These are phyloP conservation scores for Trametopsis cervina DNA, from an alignment of 768 basidiomycete species.

Conservation along the genomic window DNA sequence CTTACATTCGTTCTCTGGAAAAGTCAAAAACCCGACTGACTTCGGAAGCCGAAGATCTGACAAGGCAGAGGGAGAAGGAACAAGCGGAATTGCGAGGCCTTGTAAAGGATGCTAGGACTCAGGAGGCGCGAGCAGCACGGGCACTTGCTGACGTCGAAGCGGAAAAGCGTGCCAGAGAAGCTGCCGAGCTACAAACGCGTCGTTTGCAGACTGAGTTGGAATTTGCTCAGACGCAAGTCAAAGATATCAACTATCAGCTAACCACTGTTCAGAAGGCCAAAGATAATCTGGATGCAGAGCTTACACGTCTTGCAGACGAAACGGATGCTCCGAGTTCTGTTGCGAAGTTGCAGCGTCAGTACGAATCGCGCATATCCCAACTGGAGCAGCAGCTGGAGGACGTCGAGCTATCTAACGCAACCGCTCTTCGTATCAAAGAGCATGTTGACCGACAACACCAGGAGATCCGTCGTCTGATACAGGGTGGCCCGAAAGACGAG, in stretches of 20 bases:
- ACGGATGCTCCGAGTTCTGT: conserved; percentile 44
- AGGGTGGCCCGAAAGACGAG: conserved; percentile 50
- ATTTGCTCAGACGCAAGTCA: conserved; percentile 44
- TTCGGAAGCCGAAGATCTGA: conserved; percentile 78
- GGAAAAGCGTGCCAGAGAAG: conserved; percentile 59
- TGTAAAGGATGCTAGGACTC: conserved; percentile 57
- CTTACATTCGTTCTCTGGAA: conserved; percentile 82
- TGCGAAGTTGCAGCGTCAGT: conserved; percentile 56
- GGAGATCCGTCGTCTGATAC: conserved; percentile 64
- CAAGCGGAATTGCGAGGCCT: conserved; percentile 57
- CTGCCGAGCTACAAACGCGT: conserved; percentile 53
- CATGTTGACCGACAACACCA: conserved; percentile 62
- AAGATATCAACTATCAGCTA: conserved; percentile 49
- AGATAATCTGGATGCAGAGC: conserved; percentile 57
- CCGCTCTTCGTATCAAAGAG: conserved; percentile 49
- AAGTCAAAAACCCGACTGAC: conserved; percentile 68
- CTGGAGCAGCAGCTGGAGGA: conserved; percentile 58
- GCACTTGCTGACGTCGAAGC: conserved; percentile 56
- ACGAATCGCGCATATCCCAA: conserved; percentile 53
- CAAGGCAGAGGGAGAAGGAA: conserved; percentile 66
- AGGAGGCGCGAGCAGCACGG: conserved; percentile 53
- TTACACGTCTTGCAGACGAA: conserved; percentile 60
- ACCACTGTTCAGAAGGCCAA: conserved; percentile 51
- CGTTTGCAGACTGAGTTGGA: conserved; percentile 59
- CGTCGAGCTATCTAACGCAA: conserved; percentile 41